Conservation (phyloP, 1,139 yeast genomes). For the Sugiyamaella grinbergsii region DNA sequence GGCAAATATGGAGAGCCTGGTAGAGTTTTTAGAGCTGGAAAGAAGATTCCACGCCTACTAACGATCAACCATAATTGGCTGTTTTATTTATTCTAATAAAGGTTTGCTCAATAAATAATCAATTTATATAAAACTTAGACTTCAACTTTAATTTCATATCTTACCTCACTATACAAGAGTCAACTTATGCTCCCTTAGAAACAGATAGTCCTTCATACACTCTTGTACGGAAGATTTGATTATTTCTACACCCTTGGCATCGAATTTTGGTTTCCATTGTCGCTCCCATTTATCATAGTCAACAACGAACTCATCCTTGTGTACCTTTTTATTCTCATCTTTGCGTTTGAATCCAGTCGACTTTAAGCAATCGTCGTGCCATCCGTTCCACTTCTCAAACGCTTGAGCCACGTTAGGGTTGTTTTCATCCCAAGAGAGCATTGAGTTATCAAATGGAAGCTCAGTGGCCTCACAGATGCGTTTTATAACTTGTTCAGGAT, state of each 20-base stretch:
- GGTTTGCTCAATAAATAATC: neutral
- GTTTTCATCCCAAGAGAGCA: conserved; percentile 37
- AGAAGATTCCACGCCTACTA: conserved; percentile 25
- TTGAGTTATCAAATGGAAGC: conserved; percentile 30
- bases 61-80: neutral
- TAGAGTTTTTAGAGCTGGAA: conserved; percentile 34
- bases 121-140: neutral
- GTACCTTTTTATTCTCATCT: neutral
- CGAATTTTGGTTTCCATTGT: conserved; percentile 31
- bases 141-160: neutral
- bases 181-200: conserved; percentile 25
- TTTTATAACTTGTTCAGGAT: conserved; percentile 33
- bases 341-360: conserved; percentile 33
- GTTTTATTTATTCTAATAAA: conserved; percentile 2
- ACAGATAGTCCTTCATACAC: conserved; percentile 34
- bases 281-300: conserved; percentile 34
- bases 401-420: conserved; percentile 28
- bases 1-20: conserved; percentile 26
- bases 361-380: conserved; percentile 37
- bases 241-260: conserved; percentile 27
- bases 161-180: conserved; percentile 1
- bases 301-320: conserved; percentile 25
- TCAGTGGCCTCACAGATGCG: conserved; percentile 32
- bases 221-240: conserved; percentile 32
- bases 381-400: conserved; percentile 39